Evolutionary conservation across 2,329 filamentous ascomycete species (phyloP).

Genomic region (Parascedosporium putredinis): DNA sequence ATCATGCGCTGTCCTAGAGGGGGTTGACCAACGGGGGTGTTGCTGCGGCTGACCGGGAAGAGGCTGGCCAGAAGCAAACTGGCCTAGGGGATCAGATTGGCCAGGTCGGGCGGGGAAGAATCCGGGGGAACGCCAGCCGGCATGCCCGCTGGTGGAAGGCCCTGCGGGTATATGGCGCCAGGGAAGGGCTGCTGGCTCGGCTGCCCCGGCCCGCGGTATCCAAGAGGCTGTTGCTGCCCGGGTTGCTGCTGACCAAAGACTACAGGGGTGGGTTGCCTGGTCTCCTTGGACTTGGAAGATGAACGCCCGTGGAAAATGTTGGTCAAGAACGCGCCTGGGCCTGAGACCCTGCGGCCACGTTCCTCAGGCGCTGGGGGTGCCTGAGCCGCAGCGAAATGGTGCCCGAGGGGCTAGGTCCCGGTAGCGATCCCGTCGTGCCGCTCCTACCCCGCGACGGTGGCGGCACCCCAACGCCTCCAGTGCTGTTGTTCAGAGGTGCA

Average conservation of each 20-base stretch:
- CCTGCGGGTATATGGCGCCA: neutral
- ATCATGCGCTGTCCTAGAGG: no score
- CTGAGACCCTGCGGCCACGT: constrained; percentile 15
- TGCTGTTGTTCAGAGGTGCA: neutral
- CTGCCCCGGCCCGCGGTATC: neutral
- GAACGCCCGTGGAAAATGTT: constrained; percentile 15
- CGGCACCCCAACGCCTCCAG: neutral
- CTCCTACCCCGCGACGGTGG: constrained; percentile 12
- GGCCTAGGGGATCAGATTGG: neutral
- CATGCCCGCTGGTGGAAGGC: neutral
- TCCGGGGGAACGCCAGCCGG: neutral
- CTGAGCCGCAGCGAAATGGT: constrained; percentile 3
- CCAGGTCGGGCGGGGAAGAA: neutral
- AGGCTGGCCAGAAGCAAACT: neutral
- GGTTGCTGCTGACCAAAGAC: neutral
- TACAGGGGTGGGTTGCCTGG: neutral
- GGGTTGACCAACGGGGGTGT: no score
- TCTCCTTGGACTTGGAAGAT: constrained; percentile 13
- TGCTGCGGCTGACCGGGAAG: neutral
- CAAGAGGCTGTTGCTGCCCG: neutral
- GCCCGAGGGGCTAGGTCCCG: constrained; percentile 1
- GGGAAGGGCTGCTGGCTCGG: neutral
- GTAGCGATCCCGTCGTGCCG: constrained; percentile 13
- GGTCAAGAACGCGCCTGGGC: constrained; percentile 14
- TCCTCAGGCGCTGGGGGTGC: constrained; percentile 9